phyloP scores from a whole-genome alignment of 2,329 filamentous ascomycete genomes.

The Davidsoniella eucalypti region DNA sequence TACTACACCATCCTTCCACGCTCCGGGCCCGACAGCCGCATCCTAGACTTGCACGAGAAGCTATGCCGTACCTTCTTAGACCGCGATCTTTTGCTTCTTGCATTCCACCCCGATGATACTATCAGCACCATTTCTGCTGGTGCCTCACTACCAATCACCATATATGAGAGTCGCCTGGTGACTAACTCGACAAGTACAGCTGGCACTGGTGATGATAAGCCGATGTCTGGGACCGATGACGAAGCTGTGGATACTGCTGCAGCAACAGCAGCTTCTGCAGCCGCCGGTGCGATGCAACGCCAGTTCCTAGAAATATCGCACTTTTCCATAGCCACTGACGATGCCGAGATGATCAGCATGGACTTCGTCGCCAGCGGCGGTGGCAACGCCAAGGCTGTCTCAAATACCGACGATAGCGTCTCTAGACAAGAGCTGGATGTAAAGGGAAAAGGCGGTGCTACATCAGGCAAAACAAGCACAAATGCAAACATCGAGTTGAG shows the following conservation, averaged over 20 bases:
- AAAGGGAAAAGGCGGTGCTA: constrained; percentile 13
- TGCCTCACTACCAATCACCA: constrained; percentile 71
- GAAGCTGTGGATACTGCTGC: constrained; percentile 59
- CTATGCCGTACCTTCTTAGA: constrained; percentile 65
- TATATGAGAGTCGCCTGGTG: constrained; percentile 54
- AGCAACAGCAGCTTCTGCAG: constrained; percentile 26
- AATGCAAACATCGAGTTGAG: constrained; percentile 25
- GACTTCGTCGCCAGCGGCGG: constrained; percentile 80
- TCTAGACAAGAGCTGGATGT: constrained; percentile 16
- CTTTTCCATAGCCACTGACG: constrained; percentile 81
- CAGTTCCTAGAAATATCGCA: constrained; percentile 62
- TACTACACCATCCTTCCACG: constrained; percentile 73
- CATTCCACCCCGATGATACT: constrained; percentile 59
- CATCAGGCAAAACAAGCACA: no score
- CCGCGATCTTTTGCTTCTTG: constrained; percentile 68
- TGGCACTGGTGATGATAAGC: constrained; percentile 18
- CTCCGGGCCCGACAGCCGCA: constrained; percentile 51
- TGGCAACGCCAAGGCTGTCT: constrained; percentile 57
- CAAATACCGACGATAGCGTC: constrained; percentile 18
- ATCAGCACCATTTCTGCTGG: constrained; percentile 38
- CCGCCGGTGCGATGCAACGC: constrained; percentile 39
- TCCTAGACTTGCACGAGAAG: constrained; percentile 61
- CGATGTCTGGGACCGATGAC: constrained; percentile 25
- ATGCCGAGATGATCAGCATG: constrained; percentile 95
- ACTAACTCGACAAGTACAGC: background rate